Conservation (phyloP, 1,284 basidiomycete species). For the Mycena sp. region DNA sequence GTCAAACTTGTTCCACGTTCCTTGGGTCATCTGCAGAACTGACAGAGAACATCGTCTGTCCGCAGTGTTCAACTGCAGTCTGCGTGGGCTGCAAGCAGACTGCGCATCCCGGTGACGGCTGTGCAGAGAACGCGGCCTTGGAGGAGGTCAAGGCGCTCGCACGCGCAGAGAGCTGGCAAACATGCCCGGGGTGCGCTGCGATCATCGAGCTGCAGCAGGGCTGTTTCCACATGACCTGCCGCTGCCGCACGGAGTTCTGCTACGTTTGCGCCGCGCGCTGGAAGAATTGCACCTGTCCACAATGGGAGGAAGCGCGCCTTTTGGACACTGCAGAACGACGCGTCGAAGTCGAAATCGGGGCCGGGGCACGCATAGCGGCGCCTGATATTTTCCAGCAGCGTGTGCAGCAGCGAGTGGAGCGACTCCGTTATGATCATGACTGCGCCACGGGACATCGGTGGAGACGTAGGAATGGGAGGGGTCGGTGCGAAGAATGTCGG, state of each 20-base stretch:
- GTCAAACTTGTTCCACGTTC: conserved; percentile 58
- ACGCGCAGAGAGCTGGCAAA: conserved; percentile 54
- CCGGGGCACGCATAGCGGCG: conserved; percentile 32
- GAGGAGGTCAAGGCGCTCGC: conserved; percentile 54
- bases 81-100: conserved; percentile 56
- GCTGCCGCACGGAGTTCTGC: conserved; percentile 57
- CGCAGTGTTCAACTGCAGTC: conserved; percentile 46
- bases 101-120: conserved; percentile 47
- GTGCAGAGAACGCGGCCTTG: conserved; percentile 47
- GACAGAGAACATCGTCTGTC: conserved; percentile 40
- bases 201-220: conserved; percentile 57
- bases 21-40: conserved; percentile 52
- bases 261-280: conserved; percentile 62
- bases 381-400: conserved; percentile 38
- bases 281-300: conserved; percentile 61
- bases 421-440: conserved; percentile 54
- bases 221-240: conserved; percentile 62
- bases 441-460: conserved; percentile 50
- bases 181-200: conserved; percentile 54
- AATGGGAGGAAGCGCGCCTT: conserved; percentile 62
- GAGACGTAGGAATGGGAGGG: conserved; percentile 47
- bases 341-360: conserved; percentile 48
- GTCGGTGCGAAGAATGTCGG: conserved; percentile 56
- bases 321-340: conserved; percentile 45
- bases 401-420: conserved; percentile 46